phyloP scores from a whole-genome alignment of 495 filamentous ascomycete genomes.

The Aspergillus haitiensis region DNA sequence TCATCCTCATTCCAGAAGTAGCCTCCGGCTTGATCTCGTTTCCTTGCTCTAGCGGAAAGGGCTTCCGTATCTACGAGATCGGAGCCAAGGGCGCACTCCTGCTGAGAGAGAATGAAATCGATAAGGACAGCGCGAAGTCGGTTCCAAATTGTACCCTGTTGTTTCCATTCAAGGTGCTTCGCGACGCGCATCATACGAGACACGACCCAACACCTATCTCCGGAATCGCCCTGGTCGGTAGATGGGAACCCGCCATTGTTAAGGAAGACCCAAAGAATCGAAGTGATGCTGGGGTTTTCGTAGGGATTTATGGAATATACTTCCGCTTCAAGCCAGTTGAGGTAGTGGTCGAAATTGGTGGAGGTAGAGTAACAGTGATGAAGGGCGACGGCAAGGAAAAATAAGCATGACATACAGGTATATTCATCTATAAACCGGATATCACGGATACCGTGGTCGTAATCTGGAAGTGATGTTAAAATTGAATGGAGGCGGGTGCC shows the following conservation, averaged over 20 bases:
- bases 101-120: slow-evolving; percentile 28
- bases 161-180: slow-evolving; percentile 34
- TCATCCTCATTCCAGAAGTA: slow-evolving; percentile 32
- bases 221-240: slow-evolving; percentile 5
- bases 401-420: slow-evolving; percentile 31
- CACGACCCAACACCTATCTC: slow-evolving; percentile 31
- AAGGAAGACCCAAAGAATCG: slow-evolving; percentile 32
- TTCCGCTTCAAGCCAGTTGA: slow-evolving; percentile 27
- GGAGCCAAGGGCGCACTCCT: slow-evolving; percentile 30
- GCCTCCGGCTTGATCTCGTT: slow-evolving; percentile 5
- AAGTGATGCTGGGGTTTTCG: slow-evolving; percentile 29
- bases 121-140: slow-evolving; percentile 27
- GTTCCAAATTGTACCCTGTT: slow-evolving; percentile 30
- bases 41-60: slow-evolving; percentile 23
- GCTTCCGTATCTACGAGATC: slow-evolving; percentile 25
- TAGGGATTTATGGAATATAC: slow-evolving; percentile 24
- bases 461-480: slow-evolving; percentile 29
- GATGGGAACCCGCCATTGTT: slow-evolving; percentile 26
- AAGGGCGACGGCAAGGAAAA: slow-evolving; percentile 29
- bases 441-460: slow-evolving; percentile 32
- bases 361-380: slow-evolving; percentile 29
- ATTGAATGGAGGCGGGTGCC: slow-evolving; percentile 26
- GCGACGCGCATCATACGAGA: slow-evolving; percentile 33
- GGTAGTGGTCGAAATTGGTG: slow-evolving; percentile 26
- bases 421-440: slow-evolving; percentile 36